Conservation (phyloP, 2,329 filamentous ascomycete species). For the Aureobasidium zeae region DNA sequence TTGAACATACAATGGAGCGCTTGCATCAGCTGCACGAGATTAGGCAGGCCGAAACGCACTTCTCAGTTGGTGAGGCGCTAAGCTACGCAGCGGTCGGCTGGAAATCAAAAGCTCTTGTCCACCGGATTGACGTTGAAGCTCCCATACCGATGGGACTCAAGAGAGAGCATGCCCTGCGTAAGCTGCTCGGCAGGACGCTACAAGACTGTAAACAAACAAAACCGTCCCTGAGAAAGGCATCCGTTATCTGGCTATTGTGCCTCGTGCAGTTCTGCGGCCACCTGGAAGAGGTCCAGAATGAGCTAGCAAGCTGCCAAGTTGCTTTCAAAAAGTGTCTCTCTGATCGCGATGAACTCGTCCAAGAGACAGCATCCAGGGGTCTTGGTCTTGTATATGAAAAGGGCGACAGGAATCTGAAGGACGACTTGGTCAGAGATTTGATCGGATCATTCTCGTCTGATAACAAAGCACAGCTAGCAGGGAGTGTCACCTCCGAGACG, state of each 20-base stretch:
- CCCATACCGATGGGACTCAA: conserved; percentile 35
- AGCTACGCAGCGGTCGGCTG: conserved; percentile 70
- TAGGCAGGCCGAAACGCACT: conserved; percentile 78
- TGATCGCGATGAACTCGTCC: conserved; percentile 85
- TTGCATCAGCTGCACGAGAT: conserved; percentile 74
- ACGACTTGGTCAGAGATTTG: conserved; percentile 76
- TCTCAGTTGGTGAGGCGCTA: conserved; percentile 81
- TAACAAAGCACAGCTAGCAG: conserved; percentile 56
- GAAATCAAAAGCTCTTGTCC: conserved; percentile 68
- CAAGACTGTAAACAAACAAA: conserved; percentile 74
- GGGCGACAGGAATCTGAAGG: conserved; percentile 70
- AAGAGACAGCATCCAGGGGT: conserved; percentile 87
- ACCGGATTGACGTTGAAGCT: conserved; percentile 65
- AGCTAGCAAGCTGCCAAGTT: conserved; percentile 68
- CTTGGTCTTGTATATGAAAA: conserved; percentile 90
- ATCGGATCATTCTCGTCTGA: conserved; percentile 77
- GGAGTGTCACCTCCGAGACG: conserved; percentile 80
- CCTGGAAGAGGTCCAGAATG: conserved; percentile 60
- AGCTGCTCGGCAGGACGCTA: conserved; percentile 63
- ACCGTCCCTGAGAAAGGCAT: conserved; percentile 80
- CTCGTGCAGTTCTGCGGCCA: conserved; percentile 84
- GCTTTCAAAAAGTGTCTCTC: conserved; percentile 82
- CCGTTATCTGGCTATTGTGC: conserved; percentile 90
- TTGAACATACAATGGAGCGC: conserved; percentile 53
- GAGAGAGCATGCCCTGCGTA: conserved; percentile 36